Evolutionary conservation across 1,284 basidiomycete species (phyloP).

Genomic region (Malassezia globosa): DNA sequence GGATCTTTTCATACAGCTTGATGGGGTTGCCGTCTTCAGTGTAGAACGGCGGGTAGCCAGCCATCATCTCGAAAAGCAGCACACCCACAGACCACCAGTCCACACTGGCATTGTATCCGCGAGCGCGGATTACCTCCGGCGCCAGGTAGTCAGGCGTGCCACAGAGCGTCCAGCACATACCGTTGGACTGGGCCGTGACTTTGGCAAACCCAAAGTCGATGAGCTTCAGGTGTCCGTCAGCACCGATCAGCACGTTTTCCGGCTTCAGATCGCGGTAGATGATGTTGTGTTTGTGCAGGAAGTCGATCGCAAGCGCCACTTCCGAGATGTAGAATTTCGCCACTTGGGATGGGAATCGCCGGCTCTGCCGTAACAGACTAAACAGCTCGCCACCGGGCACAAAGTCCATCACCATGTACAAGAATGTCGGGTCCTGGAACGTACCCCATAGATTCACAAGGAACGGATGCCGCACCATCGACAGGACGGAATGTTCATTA

Average conservation of each 20-base stretch:
- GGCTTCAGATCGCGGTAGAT: constrained; percentile 97
- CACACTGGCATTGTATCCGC: constrained; percentile 91
- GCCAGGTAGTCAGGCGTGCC: constrained; percentile 70
- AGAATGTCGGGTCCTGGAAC: constrained; percentile 81
- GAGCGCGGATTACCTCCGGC: constrained; percentile 58
- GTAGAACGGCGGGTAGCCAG: constrained; percentile 47
- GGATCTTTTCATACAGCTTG: constrained; percentile 88
- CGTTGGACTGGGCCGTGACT: constrained; percentile 55
- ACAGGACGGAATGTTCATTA: constrained; percentile 82
- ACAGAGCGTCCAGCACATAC: constrained; percentile 92
- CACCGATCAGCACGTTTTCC: constrained; percentile 84
- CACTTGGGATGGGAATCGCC: constrained; percentile 95
- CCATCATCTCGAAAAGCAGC: constrained; percentile 58
- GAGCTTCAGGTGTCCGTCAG: constrained; percentile 93
- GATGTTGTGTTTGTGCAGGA: constrained; percentile 79
- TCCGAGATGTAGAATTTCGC: constrained; percentile 99
- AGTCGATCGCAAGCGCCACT: constrained; percentile 85
- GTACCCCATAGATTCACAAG: constrained; percentile 97
- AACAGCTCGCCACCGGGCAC: constrained; percentile 96
- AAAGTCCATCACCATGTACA: constrained; percentile 99
- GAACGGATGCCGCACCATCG: constrained; percentile 82
- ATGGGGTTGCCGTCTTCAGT: constrained; percentile 56
- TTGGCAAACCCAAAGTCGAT: constrained; percentile 98
- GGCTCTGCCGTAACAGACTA: constrained; percentile 44
- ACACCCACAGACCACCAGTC: constrained; percentile 99